phyloP scores from a whole-genome alignment of 148 eudicot species.

The Rhododendron henanense region DNA sequence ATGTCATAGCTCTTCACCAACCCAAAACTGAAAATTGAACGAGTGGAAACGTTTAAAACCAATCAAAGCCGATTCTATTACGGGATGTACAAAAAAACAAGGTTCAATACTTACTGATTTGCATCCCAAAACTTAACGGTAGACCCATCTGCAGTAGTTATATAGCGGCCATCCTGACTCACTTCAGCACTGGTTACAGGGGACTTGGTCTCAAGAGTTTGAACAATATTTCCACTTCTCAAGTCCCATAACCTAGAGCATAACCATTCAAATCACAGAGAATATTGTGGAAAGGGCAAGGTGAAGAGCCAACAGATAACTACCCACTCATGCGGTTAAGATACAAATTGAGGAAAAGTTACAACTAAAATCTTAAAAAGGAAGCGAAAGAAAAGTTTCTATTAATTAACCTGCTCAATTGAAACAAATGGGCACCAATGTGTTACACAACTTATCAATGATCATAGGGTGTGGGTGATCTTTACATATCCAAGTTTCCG shows the following conservation, averaged over 20 bases:
- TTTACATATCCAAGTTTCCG: not conserved
- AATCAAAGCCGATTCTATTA: not conserved
- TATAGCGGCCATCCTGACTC: constrained; percentile 87
- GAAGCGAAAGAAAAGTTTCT: not conserved
- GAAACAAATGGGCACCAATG: not conserved
- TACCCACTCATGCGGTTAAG: not conserved
- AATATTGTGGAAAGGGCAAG: not conserved
- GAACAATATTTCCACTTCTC: constrained; percentile 64
- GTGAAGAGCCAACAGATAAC: not conserved
- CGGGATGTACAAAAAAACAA: not conserved
- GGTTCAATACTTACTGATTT: constrained; percentile 50
- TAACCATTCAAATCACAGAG: not conserved
- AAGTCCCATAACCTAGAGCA: constrained; percentile 70
- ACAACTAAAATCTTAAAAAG: not conserved
- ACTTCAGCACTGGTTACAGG: constrained; percentile 88
- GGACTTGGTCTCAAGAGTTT: constrained; percentile 76
- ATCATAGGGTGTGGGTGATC: not conserved
- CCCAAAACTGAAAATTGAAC: constrained; percentile 55
- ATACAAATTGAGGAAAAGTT: not conserved
- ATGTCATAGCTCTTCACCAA: constrained; percentile 78
- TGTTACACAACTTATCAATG: not conserved
- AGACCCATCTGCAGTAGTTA: constrained; percentile 78
- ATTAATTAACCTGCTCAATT: not conserved
- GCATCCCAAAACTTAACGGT: constrained; percentile 91
- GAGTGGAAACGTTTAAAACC: not conserved